Evolutionary conservation across 768 basidiomycete genomes (phyloP).

Genomic region (Phlebiopsis flavidoalba): DNA sequence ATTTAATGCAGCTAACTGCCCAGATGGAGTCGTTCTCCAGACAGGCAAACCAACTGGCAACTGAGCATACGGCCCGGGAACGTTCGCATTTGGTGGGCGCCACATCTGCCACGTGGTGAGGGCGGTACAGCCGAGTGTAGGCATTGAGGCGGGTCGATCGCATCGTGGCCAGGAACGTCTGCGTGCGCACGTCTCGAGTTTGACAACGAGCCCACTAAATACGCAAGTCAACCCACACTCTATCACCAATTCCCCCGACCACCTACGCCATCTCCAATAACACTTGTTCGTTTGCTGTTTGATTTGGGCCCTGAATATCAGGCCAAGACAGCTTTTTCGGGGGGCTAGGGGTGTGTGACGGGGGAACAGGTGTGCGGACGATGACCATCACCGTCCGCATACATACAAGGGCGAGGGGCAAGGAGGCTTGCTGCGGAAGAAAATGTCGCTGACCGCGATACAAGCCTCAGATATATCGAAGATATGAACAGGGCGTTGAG

Average conservation of each 20-base stretch:
- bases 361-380: background rate
- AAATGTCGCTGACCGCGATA: background rate
- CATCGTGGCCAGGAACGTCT: background rate
- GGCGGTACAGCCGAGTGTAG: background rate
- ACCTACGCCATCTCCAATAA: background rate
- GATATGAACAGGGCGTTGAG: conserved; percentile 10
- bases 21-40: background rate
- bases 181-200: background rate
- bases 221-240: background rate
- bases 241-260: background rate
- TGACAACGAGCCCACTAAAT: background rate
- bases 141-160: background rate
- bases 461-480: background rate
- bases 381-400: conserved; percentile 13
- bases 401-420: conserved; percentile 13
- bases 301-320: background rate
- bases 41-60: background rate
- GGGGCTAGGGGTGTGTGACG: background rate
- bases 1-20: background rate
- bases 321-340: background rate
- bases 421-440: conserved; percentile 6
- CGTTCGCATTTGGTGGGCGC: background rate
- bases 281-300: background rate
- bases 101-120: background rate
- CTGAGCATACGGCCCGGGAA: background rate